These are phyloP conservation scores for Millerozyma miso DNA, from an alignment of 805 yeast genomes.

Conservation along the genomic window DNA sequence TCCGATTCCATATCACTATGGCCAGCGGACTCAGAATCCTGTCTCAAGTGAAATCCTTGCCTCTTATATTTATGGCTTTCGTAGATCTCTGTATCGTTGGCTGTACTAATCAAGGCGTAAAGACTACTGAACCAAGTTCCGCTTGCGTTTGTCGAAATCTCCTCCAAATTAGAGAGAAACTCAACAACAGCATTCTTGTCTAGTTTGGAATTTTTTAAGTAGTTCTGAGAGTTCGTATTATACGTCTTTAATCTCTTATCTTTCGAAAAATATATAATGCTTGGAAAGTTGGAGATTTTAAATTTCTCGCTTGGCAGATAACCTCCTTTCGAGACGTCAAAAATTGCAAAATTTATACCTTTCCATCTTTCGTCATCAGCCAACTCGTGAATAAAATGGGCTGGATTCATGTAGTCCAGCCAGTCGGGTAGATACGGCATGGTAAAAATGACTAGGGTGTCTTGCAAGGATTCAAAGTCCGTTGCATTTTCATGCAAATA, in stretches of 20 bases:
- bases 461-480: conserved; percentile 4
- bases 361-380: conserved; percentile 10
- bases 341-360: conserved; percentile 18
- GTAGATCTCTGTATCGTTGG: conserved; percentile 2
- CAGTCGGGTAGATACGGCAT: conserved; percentile 23
- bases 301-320: conserved; percentile 18
- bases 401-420: conserved; percentile 27
- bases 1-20: conserved; percentile 15
- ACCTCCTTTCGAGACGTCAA: conserved; percentile 19
- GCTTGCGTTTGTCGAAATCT: conserved; percentile 13
- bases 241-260: conserved; percentile 20
- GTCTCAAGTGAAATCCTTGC: conserved; percentile 11
- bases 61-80: conserved; percentile 4
- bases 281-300: conserved; percentile 29
- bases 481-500: conserved; percentile 8
- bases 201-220: conserved; percentile 13
- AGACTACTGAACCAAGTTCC: conserved; percentile 15
- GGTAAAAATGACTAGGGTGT: conserved; percentile 22
- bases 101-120: conserved; percentile 12
- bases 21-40: conserved; percentile 4
- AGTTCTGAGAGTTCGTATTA: conserved; percentile 20
- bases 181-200: conserved; percentile 11
- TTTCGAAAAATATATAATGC: conserved; percentile 25
- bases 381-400: conserved; percentile 31
- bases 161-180: conserved; percentile 12